A percentile compares a stretch with the other conserved stretches of the same genome.
Evolutionary conservation across 257 asterid species (phyloP).

Genomic region (Solanum pimpinellifolium): DNA sequence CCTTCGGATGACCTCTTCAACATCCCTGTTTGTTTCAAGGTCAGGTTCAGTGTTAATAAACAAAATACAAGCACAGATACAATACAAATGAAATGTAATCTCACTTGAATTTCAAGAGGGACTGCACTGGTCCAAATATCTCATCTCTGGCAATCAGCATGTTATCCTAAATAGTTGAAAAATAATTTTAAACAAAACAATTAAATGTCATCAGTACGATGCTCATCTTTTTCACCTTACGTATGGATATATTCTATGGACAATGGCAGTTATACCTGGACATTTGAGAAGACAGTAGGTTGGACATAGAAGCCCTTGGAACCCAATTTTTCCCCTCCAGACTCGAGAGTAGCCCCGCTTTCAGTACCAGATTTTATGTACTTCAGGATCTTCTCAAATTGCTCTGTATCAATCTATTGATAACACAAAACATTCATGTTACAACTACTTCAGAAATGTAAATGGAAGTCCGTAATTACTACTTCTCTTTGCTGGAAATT

Average conservation of each 20-base stretch:
- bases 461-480: not conserved
- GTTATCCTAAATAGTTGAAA: not conserved
- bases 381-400: constrained; percentile 2
- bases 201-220: not conserved
- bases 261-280: not conserved
- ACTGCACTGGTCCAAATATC: not conserved
- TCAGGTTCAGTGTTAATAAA: not conserved
- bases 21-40: not conserved
- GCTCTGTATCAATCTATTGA: not conserved
- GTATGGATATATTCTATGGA: not conserved
- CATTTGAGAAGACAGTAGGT: constrained; percentile 13
- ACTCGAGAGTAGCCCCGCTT: constrained; percentile 7
- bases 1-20: not conserved
- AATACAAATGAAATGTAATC: not conserved
- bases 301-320: not conserved
- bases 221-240: not conserved
- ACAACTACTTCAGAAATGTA: not conserved
- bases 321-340: constrained; percentile 8
- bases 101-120: not conserved
- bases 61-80: not conserved
- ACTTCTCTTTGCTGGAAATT: not conserved
- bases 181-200: not conserved
- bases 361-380: constrained; percentile 1
- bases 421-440: not conserved
- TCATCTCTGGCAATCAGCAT: not conserved